Evolutionary conservation across 2,329 filamentous ascomycete species (phyloP), one percentile per base, ranked within the genome.

Genomic region (Endothia cerciana): DNA sequence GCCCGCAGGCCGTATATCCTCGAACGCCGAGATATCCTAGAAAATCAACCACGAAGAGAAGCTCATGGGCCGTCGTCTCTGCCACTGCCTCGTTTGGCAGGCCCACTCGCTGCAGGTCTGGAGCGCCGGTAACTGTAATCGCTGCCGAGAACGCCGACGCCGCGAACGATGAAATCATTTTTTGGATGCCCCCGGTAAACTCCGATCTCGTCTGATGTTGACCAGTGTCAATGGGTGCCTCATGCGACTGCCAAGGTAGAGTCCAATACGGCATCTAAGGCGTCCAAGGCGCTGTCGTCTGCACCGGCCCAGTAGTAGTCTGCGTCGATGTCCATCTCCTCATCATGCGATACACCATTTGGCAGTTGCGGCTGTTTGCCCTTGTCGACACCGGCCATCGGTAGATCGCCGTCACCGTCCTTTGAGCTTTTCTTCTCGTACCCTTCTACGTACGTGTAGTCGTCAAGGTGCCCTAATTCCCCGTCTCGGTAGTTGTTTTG

Each of bases 401-500:
- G 70, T 5, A 74, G 71, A 47, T 78, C 77, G 15, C 74, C 71
- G 19, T 72, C 76, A 11, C 74, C 71, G n/a, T 72, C 73, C 7
- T 65, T 41, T 4, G 70, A 68, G 6, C 62, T 38, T 8, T 65
- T 74, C 66, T 68, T 76, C 61, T 75, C 72, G 43, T 72, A 69
- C 38, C 77, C 79, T 22, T 82, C 79, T 30, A 85, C 70, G 74
- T 80, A 87, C 0, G 84, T 84, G 71, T 88, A 87, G 71, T 89
- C 85, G 55, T 85, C 77, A 80, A 85, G 89, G 65, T 86, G 82
- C 70, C 93, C 91, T 17, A 93, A 81, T 74, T 93, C 91, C 63
- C 90, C 90, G 73, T 95, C 92, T 40, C 91, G 83, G 73, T 91
- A 93, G 6, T 85, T 85, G 68, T 88, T 86, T 72, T 89, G 81